phyloP scores from a whole-genome alignment of 129 eudicot genomes.

The Helichrysum umbraculigerum region DNA sequence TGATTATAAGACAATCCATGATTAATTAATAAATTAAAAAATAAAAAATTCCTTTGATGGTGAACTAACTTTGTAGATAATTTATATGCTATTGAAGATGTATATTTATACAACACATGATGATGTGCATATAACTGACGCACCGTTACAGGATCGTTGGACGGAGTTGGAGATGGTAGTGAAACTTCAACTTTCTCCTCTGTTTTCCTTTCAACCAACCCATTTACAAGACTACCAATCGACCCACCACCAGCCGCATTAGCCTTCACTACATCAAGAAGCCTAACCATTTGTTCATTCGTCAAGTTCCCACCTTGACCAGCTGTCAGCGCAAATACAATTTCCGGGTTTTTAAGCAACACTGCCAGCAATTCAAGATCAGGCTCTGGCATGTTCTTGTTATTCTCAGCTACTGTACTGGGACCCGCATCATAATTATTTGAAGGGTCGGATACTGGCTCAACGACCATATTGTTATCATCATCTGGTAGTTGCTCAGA shows the following conservation, averaged over 20 bases:
- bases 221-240: conserved; percentile 45
- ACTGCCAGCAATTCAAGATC: conserved; percentile 84
- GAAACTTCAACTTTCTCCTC: conserved; percentile 78
- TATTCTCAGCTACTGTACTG: conserved; percentile 28
- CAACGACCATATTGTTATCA: conserved; percentile 20
- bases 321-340: conserved; percentile 79
- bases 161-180: conserved; percentile 97
- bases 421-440: conserved; percentile 27
- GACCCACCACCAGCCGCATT: conserved; percentile 47
- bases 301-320: conserved; percentile 68
- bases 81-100: conserved; percentile 23
- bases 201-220: conserved; percentile 39
- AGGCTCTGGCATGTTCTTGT: conserved; percentile 48
- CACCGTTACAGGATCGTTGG: conserved; percentile 94
- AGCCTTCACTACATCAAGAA: conserved; percentile 81
- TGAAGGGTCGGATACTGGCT: conserved; percentile 13
- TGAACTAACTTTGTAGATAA: background rate
- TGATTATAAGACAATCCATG: background rate
- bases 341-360: conserved; percentile 76
- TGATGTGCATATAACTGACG: conserved; percentile 63
- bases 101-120: conserved; percentile 40
- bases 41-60: background rate
- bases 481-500: conserved; percentile 76
- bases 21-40: background rate
- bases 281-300: conserved; percentile 65